phyloP scores from a whole-genome alignment of 1,284 basidiomycete species.

The Cystobasidium slooffiae region DNA sequence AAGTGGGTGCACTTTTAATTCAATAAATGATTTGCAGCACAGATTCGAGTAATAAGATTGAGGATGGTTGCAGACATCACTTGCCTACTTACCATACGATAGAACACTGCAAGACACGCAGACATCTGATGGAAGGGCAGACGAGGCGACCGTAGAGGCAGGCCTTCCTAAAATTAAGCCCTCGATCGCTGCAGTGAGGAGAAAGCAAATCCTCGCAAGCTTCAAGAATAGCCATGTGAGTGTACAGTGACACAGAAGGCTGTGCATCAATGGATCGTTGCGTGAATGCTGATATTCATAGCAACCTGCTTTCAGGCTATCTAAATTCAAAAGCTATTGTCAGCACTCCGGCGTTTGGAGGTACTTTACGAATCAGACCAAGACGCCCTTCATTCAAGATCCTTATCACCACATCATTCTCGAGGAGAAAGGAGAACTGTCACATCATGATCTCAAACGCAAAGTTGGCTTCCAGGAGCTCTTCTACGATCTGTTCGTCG shows the following conservation, averaged over 20 bases:
- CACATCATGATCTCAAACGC: constrained; percentile 3
- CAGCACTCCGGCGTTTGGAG: constrained; percentile 2
- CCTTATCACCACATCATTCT: constrained; percentile 19
- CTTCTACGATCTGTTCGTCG: constrained; percentile 40
- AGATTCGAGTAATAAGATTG: neutral
- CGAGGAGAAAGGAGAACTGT: constrained; percentile 16
- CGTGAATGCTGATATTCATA: neutral
- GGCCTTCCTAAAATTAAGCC: too few species aligned
- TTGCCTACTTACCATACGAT: too few species aligned
- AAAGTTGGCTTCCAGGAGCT: constrained; percentile 36
- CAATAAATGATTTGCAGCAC: neutral
- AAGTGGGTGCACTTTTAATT: neutral
- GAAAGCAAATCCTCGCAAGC: too few species aligned
- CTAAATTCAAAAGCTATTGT: neutral
- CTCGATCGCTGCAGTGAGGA: too few species aligned
- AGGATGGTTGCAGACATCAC: neutral
- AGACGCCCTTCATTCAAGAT: constrained; percentile 23
- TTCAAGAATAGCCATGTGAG: too few species aligned
- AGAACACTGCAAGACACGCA: too few species aligned
- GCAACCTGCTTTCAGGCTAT: neutral
- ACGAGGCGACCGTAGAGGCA: too few species aligned
- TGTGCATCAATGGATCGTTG: too few species aligned
- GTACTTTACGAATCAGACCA: constrained; percentile 14
- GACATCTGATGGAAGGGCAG: too few species aligned
- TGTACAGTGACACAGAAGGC: too few species aligned